These are phyloP conservation scores for Fraxinus platypoda DNA, from an alignment of 305 asterid species.

Conservation along the genomic window DNA sequence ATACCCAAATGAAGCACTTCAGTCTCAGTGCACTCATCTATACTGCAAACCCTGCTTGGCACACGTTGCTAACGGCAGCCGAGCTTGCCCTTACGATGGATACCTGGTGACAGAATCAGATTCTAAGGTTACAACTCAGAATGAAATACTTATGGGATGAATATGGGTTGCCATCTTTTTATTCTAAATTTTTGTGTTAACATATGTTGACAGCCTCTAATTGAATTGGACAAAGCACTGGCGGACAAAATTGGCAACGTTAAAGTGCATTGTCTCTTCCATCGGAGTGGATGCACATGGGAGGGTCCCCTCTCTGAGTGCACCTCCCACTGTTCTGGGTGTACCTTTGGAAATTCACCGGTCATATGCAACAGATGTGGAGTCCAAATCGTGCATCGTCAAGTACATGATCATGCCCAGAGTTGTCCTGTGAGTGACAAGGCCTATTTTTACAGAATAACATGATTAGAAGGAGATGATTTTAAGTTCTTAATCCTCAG, in stretches of 20 bases:
- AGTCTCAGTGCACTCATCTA: conserved; percentile 83
- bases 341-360: conserved; percentile 78
- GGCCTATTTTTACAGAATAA: neutral
- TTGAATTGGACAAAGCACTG: conserved; percentile 63
- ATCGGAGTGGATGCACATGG: conserved; percentile 92
- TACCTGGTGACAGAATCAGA: conserved; percentile 78
- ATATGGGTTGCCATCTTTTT: conserved; percentile 18
- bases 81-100: conserved; percentile 89
- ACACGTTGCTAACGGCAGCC: conserved; percentile 67
- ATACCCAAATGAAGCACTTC: conserved; percentile 85
- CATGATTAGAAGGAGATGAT: neutral
- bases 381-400: conserved; percentile 81
- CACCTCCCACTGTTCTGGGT: conserved; percentile 65
- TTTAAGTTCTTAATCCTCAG: neutral
- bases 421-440: conserved; percentile 68
- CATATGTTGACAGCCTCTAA: conserved; percentile 58
- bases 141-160: conserved; percentile 7
- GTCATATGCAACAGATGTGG: conserved; percentile 91
- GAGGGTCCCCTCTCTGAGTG: conserved; percentile 79
- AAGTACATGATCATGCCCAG: conserved; percentile 89
- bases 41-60: conserved; percentile 62
- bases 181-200: conserved; percentile 24
- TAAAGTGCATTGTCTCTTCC: conserved; percentile 78
- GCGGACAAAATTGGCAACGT: conserved; percentile 82
- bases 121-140: conserved; percentile 57